Base-by-base conservation (phyloP, 306 rosid species). In the Vigna unguiculata region DNA sequence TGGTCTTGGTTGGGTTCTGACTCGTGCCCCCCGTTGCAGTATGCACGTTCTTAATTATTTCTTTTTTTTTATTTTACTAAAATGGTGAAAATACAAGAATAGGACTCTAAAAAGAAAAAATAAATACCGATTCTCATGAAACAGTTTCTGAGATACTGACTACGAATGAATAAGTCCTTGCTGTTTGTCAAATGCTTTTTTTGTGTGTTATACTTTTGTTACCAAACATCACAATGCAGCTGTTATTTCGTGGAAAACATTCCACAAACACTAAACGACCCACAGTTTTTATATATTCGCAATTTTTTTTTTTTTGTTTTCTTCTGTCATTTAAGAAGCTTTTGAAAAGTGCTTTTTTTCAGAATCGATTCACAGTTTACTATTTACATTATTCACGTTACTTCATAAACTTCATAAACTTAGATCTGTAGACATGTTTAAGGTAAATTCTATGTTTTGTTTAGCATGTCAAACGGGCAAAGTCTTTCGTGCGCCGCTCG, bases 41-140 rank as follows among this genome's bases (percentile, higher is more conserved):
- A 36, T 78, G 78, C 72, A 71, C 78, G 71, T 78, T 49, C 54
- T 51, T 61, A 5, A 51, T 59, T 71, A 47, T 61, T 51, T 7
- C 9, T 14, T 43, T 0, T 47, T 17, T 2, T 25, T n/a, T n/a
- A n/a, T n/a, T 52, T 16, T 24, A 66, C 17, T 7, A 19, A 16
- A 49, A n/a, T 15, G 51, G 7, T 64, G 0, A 40, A 52, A 36
- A 15, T 9, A 4, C 19, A 16, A 28, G 2, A 48, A 20, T 34
- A 20, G 19, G 57, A 40, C 47, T 40, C 36, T 4, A 14, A 13
- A 24, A 61, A 59, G 9, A 61, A 47, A 47, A 57, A 58, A 43
- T 15, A 72, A 40, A 64, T 59, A 45, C 45, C 45, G 5, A 63
- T 49, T 75, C 45, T 76, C 20, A 38, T 32, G 24, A 66, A 77